Conservation (phyloP, 2,329 filamentous ascomycete genomes). For the Aspergillus luchuensis region DNA sequence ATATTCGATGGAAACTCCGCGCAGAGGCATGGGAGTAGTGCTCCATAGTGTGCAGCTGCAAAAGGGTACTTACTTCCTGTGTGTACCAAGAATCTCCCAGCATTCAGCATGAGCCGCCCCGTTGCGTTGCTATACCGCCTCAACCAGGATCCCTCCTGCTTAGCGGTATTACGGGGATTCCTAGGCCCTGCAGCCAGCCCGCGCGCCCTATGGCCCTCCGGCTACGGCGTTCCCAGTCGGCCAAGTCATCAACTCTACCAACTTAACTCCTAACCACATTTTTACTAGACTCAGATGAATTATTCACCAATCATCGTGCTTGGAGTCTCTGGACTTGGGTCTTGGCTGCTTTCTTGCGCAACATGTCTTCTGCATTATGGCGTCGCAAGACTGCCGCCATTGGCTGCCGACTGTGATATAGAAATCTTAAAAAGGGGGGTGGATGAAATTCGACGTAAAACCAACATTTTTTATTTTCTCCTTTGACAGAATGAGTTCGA, state of each 20-base stretch:
- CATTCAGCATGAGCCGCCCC: neutral
- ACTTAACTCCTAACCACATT: neutral
- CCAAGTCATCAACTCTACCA: conserved; percentile 11
- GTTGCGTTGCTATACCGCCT: conserved; percentile 4
- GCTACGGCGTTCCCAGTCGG: conserved; percentile 6
- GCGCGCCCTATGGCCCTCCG: neutral
- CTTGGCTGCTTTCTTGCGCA: conserved; percentile 8
- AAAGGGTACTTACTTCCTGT: neutral
- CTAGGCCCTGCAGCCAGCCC: conserved; percentile 4
- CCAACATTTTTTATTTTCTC: neutral
- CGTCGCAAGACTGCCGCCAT: conserved; percentile 5
- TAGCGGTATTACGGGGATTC: neutral
- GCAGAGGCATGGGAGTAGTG: neutral
- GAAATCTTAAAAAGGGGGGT: neutral
- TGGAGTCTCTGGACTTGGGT: neutral
- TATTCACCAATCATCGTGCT: neutral
- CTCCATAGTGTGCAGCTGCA: neutral
- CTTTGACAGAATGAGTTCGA: neutral
- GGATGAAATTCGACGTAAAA: too few species aligned
- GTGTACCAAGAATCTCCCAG: neutral
- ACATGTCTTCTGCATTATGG: conserved; percentile 10
- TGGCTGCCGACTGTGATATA: neutral
- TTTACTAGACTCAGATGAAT: neutral
- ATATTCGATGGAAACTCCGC: neutral
- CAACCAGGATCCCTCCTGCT: neutral